Percentiles rank a stretch among this genome's conserved stretches.
phyloP scores from a whole-genome alignment of 176 grass and related monocot genomes.

The Saccharum officinarum region DNA sequence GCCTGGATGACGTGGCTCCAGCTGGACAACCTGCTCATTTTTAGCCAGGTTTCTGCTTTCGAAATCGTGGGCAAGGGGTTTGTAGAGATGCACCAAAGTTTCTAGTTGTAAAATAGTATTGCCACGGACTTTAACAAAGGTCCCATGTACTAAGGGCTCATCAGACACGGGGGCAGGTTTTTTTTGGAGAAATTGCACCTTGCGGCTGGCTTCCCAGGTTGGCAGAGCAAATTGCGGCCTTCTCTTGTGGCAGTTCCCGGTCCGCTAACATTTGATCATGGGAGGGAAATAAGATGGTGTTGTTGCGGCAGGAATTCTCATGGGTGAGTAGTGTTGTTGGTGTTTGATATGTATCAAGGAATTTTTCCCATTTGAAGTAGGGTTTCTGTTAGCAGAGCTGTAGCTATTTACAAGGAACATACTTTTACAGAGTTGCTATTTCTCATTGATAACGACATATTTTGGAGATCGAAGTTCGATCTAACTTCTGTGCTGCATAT shows the following conservation, averaged over 20 bases:
- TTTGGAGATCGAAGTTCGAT: neutral
- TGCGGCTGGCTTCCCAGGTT: slow-evolving; percentile 91
- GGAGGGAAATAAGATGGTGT: slow-evolving; percentile 36
- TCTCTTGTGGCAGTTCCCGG: slow-evolving; percentile 92
- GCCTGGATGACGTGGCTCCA: slow-evolving; percentile 43
- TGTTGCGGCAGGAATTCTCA: slow-evolving; percentile 22
- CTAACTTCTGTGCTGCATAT: neutral
- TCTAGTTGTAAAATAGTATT: slow-evolving; percentile 85
- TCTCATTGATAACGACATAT: neutral
- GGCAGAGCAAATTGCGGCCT: slow-evolving; percentile 85
- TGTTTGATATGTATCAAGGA: slow-evolving; percentile 25
- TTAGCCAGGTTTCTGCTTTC: slow-evolving; percentile 69
- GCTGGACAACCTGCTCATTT: slow-evolving; percentile 72
- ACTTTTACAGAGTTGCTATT: neutral
- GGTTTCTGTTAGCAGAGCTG: slow-evolving; percentile 1
- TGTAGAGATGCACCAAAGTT: slow-evolving; percentile 61
- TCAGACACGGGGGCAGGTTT: slow-evolving; percentile 26
- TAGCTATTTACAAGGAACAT: slow-evolving; percentile 27
- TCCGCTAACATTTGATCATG: slow-evolving; percentile 55
- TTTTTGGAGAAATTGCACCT: slow-evolving; percentile 46
- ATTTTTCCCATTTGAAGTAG: neutral
- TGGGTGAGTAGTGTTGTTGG: slow-evolving; percentile 19
- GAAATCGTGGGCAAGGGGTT: slow-evolving; percentile 33
- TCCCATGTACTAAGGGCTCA: slow-evolving; percentile 34
- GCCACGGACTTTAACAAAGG: slow-evolving; percentile 35